Conservation (phyloP, 31 red algal genomes). For the Asparagopsis taxiformis region DNA sequence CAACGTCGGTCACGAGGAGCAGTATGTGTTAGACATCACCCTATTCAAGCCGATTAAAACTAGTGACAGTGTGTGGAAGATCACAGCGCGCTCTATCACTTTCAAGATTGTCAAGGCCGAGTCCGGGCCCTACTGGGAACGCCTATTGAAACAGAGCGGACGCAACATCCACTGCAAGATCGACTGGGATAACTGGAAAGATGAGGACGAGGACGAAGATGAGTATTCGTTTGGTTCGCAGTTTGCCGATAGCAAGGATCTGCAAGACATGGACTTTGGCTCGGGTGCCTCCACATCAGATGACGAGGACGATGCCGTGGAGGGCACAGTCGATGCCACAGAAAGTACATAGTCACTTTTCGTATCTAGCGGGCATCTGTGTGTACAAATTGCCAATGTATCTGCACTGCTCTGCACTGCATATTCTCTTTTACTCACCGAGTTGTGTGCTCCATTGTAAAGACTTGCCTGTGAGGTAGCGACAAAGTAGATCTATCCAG, state of each 20-base stretch:
- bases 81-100: conserved; percentile 58
- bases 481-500: no score
- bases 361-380: no score
- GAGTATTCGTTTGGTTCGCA: conserved; percentile 82
- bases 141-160: conserved; percentile 71
- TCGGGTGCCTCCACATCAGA: conserved; percentile 57
- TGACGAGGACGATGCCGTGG: conserved; percentile 51
- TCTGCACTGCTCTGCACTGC: no score
- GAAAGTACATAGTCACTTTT: no score
- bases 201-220: conserved; percentile 94
- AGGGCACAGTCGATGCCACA: conserved; percentile 1
- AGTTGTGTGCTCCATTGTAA: no score
- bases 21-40: conserved; percentile 83
- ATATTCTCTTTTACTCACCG: no score
- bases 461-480: no score
- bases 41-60: conserved; percentile 90
- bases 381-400: no score
- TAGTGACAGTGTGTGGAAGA: conserved; percentile 47
- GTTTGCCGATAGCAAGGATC: conserved; percentile 68
- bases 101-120: conserved; percentile 88
- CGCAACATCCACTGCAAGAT: conserved; percentile 95
- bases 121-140: conserved; percentile 92
- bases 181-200: conserved; percentile 96
- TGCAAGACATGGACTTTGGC: conserved; percentile 86
- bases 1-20: conserved; percentile 71